Percentiles rank a stretch among this genome's conserved stretches.
Evolutionary conservation across 495 filamentous ascomycete species (phyloP).

Genomic region (Chaetomium tenue): DNA sequence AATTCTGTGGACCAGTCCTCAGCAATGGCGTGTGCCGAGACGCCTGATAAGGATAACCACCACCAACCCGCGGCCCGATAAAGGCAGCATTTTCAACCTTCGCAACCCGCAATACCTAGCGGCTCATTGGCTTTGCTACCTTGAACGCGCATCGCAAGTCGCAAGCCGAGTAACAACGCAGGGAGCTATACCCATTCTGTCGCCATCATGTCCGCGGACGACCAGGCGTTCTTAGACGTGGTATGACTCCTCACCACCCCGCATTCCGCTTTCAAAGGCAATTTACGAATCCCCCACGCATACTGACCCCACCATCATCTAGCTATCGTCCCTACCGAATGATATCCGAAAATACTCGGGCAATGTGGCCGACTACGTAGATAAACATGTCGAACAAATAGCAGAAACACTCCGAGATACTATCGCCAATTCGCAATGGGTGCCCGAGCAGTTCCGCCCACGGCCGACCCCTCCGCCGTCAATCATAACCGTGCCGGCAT

Average conservation of each 20-base stretch:
- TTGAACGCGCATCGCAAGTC: not conserved
- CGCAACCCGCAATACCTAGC: not conserved
- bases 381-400: constrained; percentile 69
- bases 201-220: constrained; percentile 57
- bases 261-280: constrained; percentile 10
- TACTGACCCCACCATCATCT: constrained; percentile 12
- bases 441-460: constrained; percentile 66
- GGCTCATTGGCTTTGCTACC: not conserved
- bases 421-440: constrained; percentile 63
- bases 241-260: constrained; percentile 39
- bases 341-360: constrained; percentile 51
- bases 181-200: not conserved
- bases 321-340: constrained; percentile 72
- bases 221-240: constrained; percentile 61
- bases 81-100: constrained; percentile 10
- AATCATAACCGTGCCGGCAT: constrained; percentile 35
- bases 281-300: not conserved
- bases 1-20: not conserved
- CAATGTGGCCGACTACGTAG: constrained; percentile 70
- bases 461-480: constrained; percentile 50
- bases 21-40: constrained; percentile 17
- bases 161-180: not conserved
- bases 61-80: constrained; percentile 8
- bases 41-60: constrained; percentile 18
- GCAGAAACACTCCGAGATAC: constrained; percentile 61